Conservation (phyloP, 1,139 yeast genomes). For the Suhomyces kunorum region DNA sequence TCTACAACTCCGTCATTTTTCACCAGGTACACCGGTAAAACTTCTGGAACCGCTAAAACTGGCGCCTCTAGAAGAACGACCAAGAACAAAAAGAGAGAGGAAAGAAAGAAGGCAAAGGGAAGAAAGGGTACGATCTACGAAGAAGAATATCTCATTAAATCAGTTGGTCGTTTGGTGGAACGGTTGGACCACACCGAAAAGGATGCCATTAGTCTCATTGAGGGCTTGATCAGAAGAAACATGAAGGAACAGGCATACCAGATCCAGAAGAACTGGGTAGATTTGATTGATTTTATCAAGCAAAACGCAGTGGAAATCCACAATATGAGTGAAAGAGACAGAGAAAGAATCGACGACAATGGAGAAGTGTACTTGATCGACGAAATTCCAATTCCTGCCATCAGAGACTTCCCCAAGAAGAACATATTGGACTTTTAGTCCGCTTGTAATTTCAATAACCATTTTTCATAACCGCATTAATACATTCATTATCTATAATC, state of each 20-base stretch:
- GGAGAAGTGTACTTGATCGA: constrained; percentile 79
- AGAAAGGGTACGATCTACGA: constrained; percentile 97
- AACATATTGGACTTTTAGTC: constrained; percentile 52
- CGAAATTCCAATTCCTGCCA: constrained; percentile 66
- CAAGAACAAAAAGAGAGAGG: constrained; percentile 91
- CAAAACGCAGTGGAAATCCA: constrained; percentile 74
- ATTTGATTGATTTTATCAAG: constrained; percentile 54
- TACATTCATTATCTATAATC: background rate
- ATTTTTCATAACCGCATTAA: background rate
- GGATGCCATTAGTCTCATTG: constrained; percentile 74
- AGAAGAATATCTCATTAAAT: constrained; percentile 88
- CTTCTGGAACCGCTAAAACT: constrained; percentile 92
- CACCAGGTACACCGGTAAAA: constrained; percentile 94
- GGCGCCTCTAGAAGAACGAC: constrained; percentile 93
- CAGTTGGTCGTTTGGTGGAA: constrained; percentile 85
- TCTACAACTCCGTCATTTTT: constrained; percentile 91
- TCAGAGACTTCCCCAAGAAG: constrained; percentile 59
- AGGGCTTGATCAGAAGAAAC: constrained; percentile 70
- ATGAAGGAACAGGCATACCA: constrained; percentile 82
- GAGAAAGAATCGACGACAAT: constrained; percentile 86
- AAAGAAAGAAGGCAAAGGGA: constrained; percentile 93
- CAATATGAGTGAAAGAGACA: constrained; percentile 74
- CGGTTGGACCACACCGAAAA: constrained; percentile 72
- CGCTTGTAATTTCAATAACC: background rate
- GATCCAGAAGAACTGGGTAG: constrained; percentile 68